phyloP scores from a whole-genome alignment of 2,329 filamentous ascomycete species.

The Cytospora piceicola region DNA sequence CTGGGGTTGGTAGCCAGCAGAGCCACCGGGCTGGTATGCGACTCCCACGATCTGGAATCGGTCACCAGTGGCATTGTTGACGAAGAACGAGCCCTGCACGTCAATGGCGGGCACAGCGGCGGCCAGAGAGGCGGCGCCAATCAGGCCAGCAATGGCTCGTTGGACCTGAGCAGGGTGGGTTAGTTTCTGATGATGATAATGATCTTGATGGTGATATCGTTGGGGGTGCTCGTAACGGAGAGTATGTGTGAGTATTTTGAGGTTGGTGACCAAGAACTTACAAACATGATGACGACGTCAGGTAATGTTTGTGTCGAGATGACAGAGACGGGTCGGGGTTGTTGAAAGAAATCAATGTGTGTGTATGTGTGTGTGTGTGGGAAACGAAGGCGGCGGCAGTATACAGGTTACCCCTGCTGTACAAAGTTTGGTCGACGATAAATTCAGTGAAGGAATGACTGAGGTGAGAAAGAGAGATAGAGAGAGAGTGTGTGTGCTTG shows the following conservation, averaged over 20 bases:
- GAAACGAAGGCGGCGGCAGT: too few species aligned
- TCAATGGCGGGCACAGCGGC: constrained; percentile 61
- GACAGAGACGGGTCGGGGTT: background rate
- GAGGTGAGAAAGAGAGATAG: constrained; percentile 13
- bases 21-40: constrained; percentile 71
- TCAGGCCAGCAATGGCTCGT: constrained; percentile 15
- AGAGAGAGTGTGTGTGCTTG: too few species aligned
- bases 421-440: background rate
- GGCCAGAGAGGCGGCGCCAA: constrained; percentile 51
- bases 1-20: constrained; percentile 61
- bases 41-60: constrained; percentile 69
- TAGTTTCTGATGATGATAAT: constrained; percentile 1
- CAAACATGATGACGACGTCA: constrained; percentile 18
- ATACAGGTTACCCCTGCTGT: background rate
- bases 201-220: background rate
- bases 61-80: constrained; percentile 61
- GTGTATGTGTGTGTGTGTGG: too few species aligned
- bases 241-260: background rate
- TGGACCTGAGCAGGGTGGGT: constrained; percentile 21
- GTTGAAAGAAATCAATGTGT: background rate
- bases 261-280: constrained; percentile 8
- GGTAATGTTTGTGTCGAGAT: background rate
- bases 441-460: constrained; percentile 21
- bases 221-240: background rate
- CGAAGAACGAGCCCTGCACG: constrained; percentile 61